Conservation (phyloP, 2,329 filamentous ascomycete genomes). For the Blumeriella jaapii region DNA sequence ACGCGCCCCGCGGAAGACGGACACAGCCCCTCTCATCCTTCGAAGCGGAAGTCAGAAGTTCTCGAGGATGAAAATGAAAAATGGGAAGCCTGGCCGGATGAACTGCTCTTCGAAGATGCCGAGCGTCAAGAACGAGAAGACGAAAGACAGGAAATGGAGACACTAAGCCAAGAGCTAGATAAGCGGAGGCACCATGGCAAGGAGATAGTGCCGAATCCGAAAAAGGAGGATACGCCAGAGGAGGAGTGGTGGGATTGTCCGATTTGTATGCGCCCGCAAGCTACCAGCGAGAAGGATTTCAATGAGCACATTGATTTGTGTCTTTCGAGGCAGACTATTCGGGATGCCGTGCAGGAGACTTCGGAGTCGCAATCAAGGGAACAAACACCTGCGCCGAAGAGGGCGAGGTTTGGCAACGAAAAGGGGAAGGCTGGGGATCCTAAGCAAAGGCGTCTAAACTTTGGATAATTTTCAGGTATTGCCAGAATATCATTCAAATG, state of each 20-base stretch:
- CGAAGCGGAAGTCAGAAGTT: constrained; percentile 30
- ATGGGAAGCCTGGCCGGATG: constrained; percentile 60
- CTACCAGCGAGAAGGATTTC: constrained; percentile 63
- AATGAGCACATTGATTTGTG: constrained; percentile 92
- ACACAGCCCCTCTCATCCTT: constrained; percentile 12
- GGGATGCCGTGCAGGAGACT: constrained; percentile 58
- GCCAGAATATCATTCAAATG: neutral
- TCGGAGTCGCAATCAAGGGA: constrained; percentile 9
- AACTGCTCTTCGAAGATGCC: constrained; percentile 48
- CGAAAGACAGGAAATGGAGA: constrained; percentile 49
- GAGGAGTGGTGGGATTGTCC: constrained; percentile 71
- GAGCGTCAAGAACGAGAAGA: constrained; percentile 47
- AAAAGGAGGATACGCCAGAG: constrained; percentile 23
- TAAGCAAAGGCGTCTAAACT: constrained; percentile 14
- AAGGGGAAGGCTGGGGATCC: constrained; percentile 10
- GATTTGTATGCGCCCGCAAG: constrained; percentile 68
- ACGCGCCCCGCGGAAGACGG: constrained; percentile 17
- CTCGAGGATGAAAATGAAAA: constrained; percentile 35
- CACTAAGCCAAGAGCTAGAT: constrained; percentile 41
- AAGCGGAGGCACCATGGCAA: constrained; percentile 35
- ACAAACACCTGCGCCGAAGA: constrained; percentile 13
- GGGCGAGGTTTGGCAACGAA: constrained; percentile 7
- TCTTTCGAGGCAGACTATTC: constrained; percentile 75
- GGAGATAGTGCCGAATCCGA: constrained; percentile 38
- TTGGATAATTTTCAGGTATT: constrained; percentile 11